Base-by-base conservation (phyloP, 2,329 filamentous ascomycete genomes). In the Immersiporthe knoxdaviesiana region DNA sequence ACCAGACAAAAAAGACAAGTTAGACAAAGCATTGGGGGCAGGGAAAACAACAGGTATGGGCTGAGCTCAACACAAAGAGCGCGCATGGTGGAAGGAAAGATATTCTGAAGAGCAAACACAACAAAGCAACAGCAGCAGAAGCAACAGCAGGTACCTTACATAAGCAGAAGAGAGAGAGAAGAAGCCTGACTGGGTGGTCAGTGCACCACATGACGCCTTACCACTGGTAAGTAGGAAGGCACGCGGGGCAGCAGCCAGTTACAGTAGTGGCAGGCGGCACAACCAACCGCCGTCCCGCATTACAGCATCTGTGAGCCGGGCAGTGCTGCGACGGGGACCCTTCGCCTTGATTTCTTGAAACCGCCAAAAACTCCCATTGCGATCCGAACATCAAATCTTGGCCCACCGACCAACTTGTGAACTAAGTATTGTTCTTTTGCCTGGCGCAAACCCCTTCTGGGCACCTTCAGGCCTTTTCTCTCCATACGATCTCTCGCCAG, bases 381-480 rank as follows among this genome's bases (percentile, higher is more conserved):
- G 14, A 62, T 32, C 47, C 47, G 10, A 52, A 30, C 62, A 52
- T 12, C n/a, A 63, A 32, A 35, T n/a, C 41, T 39, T 39, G 32
- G 10, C 44, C 14, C 47, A 11, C 24, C 47, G 24, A 54, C 8
- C 21, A 21, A 18, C 37, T 10, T n/a, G 62, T 47, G 30, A 54
- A 47, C 62, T 61, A 44, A n/a, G n/a, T n/a, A n/a, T n/a, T 30
- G 2, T 60, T 5, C 11, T 41, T 61, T 63, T 68, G 66, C 68
- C 68, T 68, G 68, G 68, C 68, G 65, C 65, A 70, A 68, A 65
- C 41, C 32, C 16, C 14, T 14, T 5, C 12, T 16, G 50, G 27
- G 50, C 11, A 24, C 50, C 50, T 27, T 30, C 24, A 16, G 50
- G 50, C 50, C 10, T 14, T 54, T 10, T 39, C 37, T 54, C 50